Percentiles rank a stretch among this genome's conserved stretches.
phyloP scores from a whole-genome alignment of 2,329 filamentous ascomycete species.

The Cladosporium phlei region DNA sequence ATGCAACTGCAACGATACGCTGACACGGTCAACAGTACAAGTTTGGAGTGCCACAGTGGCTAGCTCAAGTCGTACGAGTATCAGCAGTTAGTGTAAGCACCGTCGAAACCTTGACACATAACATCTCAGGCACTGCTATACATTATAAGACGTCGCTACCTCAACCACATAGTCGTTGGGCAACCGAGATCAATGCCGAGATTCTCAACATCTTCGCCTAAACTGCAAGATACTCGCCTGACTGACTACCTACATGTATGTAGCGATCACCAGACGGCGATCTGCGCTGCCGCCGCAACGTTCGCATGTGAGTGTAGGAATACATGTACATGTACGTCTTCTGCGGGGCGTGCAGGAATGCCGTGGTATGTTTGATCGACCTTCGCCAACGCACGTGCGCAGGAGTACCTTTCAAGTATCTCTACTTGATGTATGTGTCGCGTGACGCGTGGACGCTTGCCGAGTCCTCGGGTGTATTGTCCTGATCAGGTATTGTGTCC shows the following conservation, averaged over 20 bases:
- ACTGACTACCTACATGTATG: too few relatives aligned
- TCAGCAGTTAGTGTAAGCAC: too few relatives aligned
- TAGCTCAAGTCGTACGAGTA: too few relatives aligned
- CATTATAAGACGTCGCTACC: background rate
- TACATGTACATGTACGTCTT: background rate
- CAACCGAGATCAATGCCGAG: background rate
- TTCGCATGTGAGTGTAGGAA: too few relatives aligned
- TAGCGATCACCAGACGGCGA: background rate
- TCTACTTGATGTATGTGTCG: slow-evolving; percentile 3
- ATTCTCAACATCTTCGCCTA: background rate
- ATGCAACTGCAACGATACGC: too few relatives aligned
- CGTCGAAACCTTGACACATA: too few relatives aligned
- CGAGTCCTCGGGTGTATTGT: background rate
- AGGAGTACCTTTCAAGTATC: slow-evolving; percentile 2
- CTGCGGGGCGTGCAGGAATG: slow-evolving; percentile 5
- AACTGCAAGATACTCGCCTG: background rate
- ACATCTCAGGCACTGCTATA: slow-evolving; percentile 2
- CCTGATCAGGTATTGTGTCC: background rate
- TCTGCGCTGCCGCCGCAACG: background rate
- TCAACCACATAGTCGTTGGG: background rate
- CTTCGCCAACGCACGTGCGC: slow-evolving; percentile 1
- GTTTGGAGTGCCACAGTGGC: too few relatives aligned
- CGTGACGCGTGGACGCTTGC: background rate
- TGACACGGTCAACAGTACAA: too few relatives aligned
- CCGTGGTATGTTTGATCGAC: background rate